phyloP scores from a whole-genome alignment of 2,329 filamentous ascomycete species.

The Chlorencoelia australis region DNA sequence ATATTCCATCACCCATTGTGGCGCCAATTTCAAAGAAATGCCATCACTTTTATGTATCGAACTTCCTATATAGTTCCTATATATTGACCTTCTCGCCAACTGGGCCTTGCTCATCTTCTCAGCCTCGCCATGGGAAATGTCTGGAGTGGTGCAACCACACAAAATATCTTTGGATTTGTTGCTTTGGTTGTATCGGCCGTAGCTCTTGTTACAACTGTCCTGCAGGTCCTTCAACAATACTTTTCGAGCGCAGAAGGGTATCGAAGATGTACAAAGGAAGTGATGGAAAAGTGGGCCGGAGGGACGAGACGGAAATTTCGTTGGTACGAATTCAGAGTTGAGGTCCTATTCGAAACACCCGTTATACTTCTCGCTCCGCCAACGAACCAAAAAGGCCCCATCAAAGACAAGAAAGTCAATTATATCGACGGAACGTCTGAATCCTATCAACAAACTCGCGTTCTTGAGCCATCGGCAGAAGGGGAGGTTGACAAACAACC shows the following conservation, averaged over 20 bases:
- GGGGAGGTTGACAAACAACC: slow-evolving; percentile 8
- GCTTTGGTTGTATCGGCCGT: slow-evolving; percentile 29
- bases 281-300: slow-evolving; percentile 27
- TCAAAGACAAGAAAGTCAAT: slow-evolving; percentile 13
- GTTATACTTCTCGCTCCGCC: slow-evolving; percentile 26
- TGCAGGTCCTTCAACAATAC: slow-evolving; percentile 29
- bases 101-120: no score
- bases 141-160: slow-evolving; percentile 16
- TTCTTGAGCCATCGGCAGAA: slow-evolving; percentile 8
- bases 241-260: slow-evolving; percentile 31
- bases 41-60: no score
- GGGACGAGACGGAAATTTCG: slow-evolving; percentile 26
- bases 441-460: slow-evolving; percentile 18
- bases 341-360: slow-evolving; percentile 30
- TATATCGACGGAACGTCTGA: slow-evolving; percentile 20
- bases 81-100: no score
- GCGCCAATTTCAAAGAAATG: no score
- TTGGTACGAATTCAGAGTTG: slow-evolving; percentile 28
- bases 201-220: slow-evolving; percentile 25
- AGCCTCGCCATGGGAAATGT: slow-evolving; percentile 2
- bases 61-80: no score
- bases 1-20: no score
- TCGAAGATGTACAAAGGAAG: slow-evolving; percentile 10
- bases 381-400: slow-evolving; percentile 21
- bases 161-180: slow-evolving; percentile 23